Conservation (phyloP, 1,284 basidiomycete species). For the Chalciporus piperatoides region DNA sequence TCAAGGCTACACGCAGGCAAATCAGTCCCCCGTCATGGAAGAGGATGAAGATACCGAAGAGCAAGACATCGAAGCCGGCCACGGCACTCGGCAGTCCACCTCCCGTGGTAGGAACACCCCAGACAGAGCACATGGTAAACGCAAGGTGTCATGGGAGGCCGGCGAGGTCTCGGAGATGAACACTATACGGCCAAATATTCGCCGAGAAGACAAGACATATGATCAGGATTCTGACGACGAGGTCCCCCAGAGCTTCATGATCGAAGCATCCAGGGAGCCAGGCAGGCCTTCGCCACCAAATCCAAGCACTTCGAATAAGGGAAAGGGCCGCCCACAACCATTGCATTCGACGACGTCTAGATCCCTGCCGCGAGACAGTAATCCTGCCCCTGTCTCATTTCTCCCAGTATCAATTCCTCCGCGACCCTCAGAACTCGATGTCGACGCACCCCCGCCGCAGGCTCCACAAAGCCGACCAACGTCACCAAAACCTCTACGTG, state of each 20-base stretch:
- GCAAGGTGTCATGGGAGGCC: conserved; percentile 52
- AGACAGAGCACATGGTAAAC: conserved; percentile 44
- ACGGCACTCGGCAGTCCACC: conserved; percentile 32
- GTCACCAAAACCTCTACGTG: conserved; percentile 53
- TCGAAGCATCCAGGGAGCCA: conserved; percentile 50
- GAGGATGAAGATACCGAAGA: conserved; percentile 50
- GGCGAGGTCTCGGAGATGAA: conserved; percentile 49
- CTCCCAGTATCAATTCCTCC: conserved; percentile 51
- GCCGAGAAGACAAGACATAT: conserved; percentile 53
- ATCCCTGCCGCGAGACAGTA: conserved; percentile 41
- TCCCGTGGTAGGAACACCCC: conserved; percentile 18
- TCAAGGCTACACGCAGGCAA: conserved; percentile 66
- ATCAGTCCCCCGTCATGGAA: conserved; percentile 63
- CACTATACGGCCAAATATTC: conserved; percentile 61
- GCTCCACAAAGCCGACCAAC: conserved; percentile 25
- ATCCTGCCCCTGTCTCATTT: conserved; percentile 27
- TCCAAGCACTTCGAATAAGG: conserved; percentile 33
- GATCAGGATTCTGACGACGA: conserved; percentile 73
- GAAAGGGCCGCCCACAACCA: conserved; percentile 41
- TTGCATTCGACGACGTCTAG: conserved; percentile 45
- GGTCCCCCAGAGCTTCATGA: conserved; percentile 79
- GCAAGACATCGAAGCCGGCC: conserved; percentile 51
- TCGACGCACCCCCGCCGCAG: conserved; percentile 28
- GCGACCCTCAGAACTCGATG: conserved; percentile 61
- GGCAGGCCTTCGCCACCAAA: conserved; percentile 33